Conservation (phyloP, 2,329 filamentous ascomycete genomes). For the Hortaea sp. region DNA sequence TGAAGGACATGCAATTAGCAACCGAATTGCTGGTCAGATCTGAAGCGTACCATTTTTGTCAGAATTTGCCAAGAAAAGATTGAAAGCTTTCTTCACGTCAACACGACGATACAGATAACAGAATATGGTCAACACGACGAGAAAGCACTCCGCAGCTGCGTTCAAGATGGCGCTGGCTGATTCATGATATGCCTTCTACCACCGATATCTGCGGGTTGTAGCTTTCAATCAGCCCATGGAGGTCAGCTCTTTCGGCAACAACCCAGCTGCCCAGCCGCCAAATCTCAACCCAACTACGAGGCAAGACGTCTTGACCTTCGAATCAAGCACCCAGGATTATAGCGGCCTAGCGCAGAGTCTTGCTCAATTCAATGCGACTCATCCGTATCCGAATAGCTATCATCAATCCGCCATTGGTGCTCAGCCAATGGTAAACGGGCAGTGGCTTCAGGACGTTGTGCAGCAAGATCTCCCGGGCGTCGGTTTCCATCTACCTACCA, state of each 20-base stretch:
- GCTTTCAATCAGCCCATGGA: not conserved
- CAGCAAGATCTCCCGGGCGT: not conserved
- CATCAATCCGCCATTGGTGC: not conserved
- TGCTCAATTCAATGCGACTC: not conserved
- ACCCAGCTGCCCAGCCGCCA: not conserved
- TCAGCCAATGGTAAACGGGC: conserved; percentile 1
- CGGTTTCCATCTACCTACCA: too few relatives aligned
- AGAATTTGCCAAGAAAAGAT: too few relatives aligned
- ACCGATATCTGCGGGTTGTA: too few relatives aligned
- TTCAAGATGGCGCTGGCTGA: too few relatives aligned
- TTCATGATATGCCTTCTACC: too few relatives aligned
- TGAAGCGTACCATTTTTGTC: too few relatives aligned
- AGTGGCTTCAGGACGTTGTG: not conserved
- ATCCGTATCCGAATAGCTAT: not conserved
- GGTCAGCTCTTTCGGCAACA: not conserved
- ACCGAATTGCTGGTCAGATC: too few relatives aligned
- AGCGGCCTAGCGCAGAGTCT: not conserved
- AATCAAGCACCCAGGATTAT: not conserved
- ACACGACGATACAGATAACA: too few relatives aligned
- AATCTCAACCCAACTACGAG: not conserved
- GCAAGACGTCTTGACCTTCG: not conserved
- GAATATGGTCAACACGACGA: too few relatives aligned
- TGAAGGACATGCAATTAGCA: too few relatives aligned
- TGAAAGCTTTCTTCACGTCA: too few relatives aligned
- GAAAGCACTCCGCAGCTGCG: too few relatives aligned